These are phyloP conservation scores for Penicillium cataractarum DNA, from an alignment of 495 filamentous ascomycete species.

Conservation along the genomic window DNA sequence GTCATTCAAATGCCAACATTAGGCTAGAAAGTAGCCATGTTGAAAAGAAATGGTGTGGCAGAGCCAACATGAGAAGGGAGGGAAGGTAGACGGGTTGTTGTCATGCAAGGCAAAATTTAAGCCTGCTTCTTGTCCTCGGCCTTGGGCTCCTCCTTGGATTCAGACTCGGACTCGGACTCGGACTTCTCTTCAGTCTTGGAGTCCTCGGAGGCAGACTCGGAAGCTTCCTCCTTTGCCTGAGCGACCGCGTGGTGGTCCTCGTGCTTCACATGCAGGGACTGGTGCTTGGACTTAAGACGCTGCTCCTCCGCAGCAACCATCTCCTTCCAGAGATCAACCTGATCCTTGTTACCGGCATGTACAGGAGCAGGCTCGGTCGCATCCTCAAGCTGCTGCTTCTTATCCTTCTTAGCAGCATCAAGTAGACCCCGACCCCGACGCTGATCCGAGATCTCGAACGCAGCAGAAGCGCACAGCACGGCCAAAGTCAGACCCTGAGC, in stretches of 20 bases:
- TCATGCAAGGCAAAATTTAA: background rate
- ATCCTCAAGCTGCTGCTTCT: slow-evolving; percentile 60
- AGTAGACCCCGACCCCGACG: slow-evolving; percentile 66
- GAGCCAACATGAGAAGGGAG: background rate
- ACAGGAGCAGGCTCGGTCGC: slow-evolving; percentile 66
- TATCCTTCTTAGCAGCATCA: slow-evolving; percentile 59
- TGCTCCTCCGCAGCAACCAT: slow-evolving; percentile 82
- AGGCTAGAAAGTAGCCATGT: background rate
- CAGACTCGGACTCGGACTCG: slow-evolving; percentile 17
- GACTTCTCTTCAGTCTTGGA: slow-evolving; percentile 9
- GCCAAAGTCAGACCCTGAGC: slow-evolving; percentile 94
- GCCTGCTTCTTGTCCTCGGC: slow-evolving; percentile 22
- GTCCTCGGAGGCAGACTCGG: slow-evolving; percentile 11
- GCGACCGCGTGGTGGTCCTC: slow-evolving; percentile 15
- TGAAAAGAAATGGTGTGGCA: background rate
- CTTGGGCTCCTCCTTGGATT: slow-evolving; percentile 15
- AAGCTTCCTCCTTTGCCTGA: slow-evolving; percentile 17
- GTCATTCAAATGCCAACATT: background rate
- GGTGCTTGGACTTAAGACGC: slow-evolving; percentile 61
- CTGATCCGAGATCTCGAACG: slow-evolving; percentile 86
- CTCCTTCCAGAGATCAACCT: slow-evolving; percentile 88
- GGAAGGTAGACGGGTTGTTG: background rate
- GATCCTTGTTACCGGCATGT: slow-evolving; percentile 62
- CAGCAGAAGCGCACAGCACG: slow-evolving; percentile 84
- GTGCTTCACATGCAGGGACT: slow-evolving; percentile 42